Base-by-base conservation (phyloP, 2,329 filamentous ascomycete genomes). In the Fusarium pseudograminearum region DNA sequence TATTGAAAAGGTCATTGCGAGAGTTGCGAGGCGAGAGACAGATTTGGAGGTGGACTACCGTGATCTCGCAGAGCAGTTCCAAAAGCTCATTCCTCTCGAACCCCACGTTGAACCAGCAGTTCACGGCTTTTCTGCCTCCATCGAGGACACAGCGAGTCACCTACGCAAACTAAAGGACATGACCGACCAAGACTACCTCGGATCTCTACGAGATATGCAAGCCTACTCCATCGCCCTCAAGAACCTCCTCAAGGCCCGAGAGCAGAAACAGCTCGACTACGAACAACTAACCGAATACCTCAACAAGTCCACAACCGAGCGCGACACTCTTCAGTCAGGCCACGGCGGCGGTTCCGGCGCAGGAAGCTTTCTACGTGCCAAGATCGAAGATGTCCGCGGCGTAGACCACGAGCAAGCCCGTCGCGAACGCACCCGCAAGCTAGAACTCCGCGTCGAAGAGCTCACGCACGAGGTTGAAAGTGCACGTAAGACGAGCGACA, bases 181-280 rank as follows among this genome's bases (percentile, higher is more conserved):
- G 75, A 98, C 95, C 1, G 96, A 99, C 77, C 94, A 97, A 75
- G 94, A 98, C 80, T 99, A 99, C 78, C 89, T 99, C 3, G 93
- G 93, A 71, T 95, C 91, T 57, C 85, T 99, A 55, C 90, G 94
- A 52, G 96, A 99, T 81, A 97, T 98, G 94, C 93, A 97, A 74
- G 91, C 94, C 28, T 99, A 98, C 80, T 95, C 94, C 70, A 83
- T 88, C n/a, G 91, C 94, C 0, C 84, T 98, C 47, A 97, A 97
- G 80, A 86, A 89, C 26, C 89, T 99, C 7, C 89, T 99, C 69
- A 97, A 97, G 79, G 93, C 93, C 2, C 91, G 96, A 36, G 96
- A 99, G 82, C 94, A 97, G 82, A 99, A 99, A 79, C 96, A 99
- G 79, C 91, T 99, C 61, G 96, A 99, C 82, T 97, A 95, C 76